phyloP scores from a whole-genome alignment of 176 grass and related monocot species.

The Musa troglodytarum region DNA sequence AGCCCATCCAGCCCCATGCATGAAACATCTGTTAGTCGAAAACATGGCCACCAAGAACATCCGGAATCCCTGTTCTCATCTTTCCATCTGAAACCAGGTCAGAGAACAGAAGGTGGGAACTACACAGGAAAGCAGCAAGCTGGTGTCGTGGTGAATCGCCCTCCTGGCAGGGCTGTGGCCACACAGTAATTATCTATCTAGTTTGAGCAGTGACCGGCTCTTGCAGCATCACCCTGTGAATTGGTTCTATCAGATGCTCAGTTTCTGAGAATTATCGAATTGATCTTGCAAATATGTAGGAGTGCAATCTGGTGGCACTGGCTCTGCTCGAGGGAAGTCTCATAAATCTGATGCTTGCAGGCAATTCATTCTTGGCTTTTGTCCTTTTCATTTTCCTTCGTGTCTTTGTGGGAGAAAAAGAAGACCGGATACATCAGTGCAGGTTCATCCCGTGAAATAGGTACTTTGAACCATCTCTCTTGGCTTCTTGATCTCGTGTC shows the following conservation, averaged over 20 bases:
- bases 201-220: not conserved
- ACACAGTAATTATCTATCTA: not conserved
- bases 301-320: not conserved
- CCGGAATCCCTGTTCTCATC: not conserved
- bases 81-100: not conserved
- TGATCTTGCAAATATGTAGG: not conserved
- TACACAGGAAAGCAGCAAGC: not conserved
- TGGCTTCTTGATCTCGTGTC: not conserved
- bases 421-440: not conserved
- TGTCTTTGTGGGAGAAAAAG: not conserved
- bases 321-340: not conserved
- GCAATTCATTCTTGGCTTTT: slow-evolving; percentile 20
- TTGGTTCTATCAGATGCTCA: not conserved
- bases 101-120: not conserved
- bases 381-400: not conserved
- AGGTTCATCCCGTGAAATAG: not conserved
- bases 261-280: not conserved
- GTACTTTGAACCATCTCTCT: not conserved
- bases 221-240: not conserved
- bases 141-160: not conserved
- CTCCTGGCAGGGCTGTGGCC: not conserved
- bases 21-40: not conserved
- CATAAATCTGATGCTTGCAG: not conserved
- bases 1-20: not conserved
- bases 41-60: not conserved